Base-by-base conservation (phyloP, 169 alveolate genomes). In the Cryptosporidium felis region DNA sequence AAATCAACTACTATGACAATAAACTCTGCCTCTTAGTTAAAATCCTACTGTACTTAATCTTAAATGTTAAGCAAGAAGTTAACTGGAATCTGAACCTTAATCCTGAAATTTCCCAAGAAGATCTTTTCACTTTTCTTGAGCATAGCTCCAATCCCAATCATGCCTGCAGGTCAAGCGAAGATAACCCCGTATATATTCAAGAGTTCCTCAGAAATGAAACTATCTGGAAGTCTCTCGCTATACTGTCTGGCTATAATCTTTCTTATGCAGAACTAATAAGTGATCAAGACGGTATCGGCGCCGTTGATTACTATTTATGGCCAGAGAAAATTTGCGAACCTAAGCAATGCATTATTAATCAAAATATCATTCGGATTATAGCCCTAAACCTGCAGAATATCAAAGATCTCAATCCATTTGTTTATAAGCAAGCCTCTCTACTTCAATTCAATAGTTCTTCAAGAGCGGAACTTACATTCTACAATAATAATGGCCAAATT, bases 311-410 rank as follows among this genome's bases (percentile, higher is more conserved):
- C 28, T 74, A 53, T 51, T 59, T 53, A 23, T 74, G 85, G 85
- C 85, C 85, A 74, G 85, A 74, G 28, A 74, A 74, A 18, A 56
- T 53, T 5, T 40, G 42, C 32, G 85, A 74, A 14, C 85, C 85
- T 10, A 53, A 51, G 38, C 41, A 74, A 4, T 53, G 56, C 4
- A 32, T 56, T 0, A 42, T 74, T 32, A 26, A 38, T 34, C 45
- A 32, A 49, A 53, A 53, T 74, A 36, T 38, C 21, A 30, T 36
- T 1, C 60, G 56, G 10, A 18, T 40, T 16, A 21, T 74, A 32
- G 51, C 56, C 5, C 21, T n/a, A 8, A 53, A 3, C 3, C 23
- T 74, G 10, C 12, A 14, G 9, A 49, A 38, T 1, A 74, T 74
- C n/a, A 53, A 23, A 16, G 41, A 53, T 0, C 8, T 74, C n/a